Conservation (phyloP, 331 rosid species). For the Spiraea crenata region DNA sequence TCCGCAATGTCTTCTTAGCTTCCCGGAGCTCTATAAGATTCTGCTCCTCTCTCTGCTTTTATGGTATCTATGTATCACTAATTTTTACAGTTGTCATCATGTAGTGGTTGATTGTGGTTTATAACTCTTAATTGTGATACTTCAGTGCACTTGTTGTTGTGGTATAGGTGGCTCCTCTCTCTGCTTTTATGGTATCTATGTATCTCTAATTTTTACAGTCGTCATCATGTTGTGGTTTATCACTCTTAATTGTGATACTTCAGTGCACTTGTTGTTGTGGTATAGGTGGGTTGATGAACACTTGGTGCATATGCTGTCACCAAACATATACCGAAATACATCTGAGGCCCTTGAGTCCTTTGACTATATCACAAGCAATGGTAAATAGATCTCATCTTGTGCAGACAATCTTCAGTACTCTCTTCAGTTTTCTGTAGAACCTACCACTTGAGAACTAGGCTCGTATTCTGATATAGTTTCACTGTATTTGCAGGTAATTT, state of each 20-base stretch:
- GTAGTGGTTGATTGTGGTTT: neutral
- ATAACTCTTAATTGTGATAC: neutral
- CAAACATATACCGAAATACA: constrained; percentile 83
- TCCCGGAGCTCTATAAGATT: too few species aligned
- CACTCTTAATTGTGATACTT: neutral
- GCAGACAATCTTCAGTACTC: neutral
- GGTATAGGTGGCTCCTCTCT: too few species aligned
- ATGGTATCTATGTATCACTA: neutral
- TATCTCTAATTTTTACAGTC: neutral
- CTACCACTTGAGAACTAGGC: constrained; percentile 13
- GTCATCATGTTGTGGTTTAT: neutral
- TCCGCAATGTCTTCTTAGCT: constrained; percentile 17
- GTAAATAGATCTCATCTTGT: constrained; percentile 30
- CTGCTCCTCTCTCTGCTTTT: too few species aligned
- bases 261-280: constrained; percentile 13
- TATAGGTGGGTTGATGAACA: constrained; percentile 94
- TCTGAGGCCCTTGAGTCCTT: constrained; percentile 90
- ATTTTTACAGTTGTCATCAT: neutral
- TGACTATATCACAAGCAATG: constrained; percentile 85
- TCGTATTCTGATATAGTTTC: neutral
- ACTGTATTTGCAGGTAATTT: constrained; percentile 66
- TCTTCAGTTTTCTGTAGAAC: constrained; percentile 12
- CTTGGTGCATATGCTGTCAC: constrained; percentile 87
- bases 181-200: too few species aligned
- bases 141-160: constrained; percentile 12